Conservation (phyloP, 2,329 filamentous ascomycete species). For the Fusarium sp. region DNA sequence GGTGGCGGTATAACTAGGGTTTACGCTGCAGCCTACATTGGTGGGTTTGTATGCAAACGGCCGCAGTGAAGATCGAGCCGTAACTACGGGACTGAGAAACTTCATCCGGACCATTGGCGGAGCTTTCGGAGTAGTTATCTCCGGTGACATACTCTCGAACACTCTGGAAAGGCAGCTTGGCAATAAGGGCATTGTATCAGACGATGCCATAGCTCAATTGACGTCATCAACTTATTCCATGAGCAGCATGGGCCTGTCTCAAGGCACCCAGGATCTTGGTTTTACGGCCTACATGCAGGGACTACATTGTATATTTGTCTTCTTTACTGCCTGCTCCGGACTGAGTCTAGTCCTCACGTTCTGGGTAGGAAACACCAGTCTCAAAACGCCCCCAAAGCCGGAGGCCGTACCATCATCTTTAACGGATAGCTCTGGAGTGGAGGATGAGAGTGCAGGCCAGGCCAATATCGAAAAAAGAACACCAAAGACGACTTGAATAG, state of each 20-base stretch:
- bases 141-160: constrained; percentile 1
- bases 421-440: neutral
- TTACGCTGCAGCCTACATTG: neutral
- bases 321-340: constrained; percentile 5
- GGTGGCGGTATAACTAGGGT: neutral
- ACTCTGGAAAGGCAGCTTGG: neutral
- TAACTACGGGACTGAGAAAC: neutral
- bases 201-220: neutral
- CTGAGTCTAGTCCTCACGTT: constrained; percentile 3
- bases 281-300: constrained; percentile 1
- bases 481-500: neutral
- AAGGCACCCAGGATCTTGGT: neutral
- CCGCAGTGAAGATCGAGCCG: constrained; percentile 6
- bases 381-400: neutral
- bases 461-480: neutral
- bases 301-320: neutral
- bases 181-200: neutral
- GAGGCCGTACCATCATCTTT: neutral
- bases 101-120: no score
- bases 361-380: constrained; percentile 9
- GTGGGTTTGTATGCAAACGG: constrained; percentile 5
- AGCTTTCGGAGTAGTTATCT: neutral
- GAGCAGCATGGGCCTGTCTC: neutral
- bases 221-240: constrained; percentile 4
- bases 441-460: neutral